Evolutionary conservation across 1,139 yeast species (phyloP).

Genomic region (Yamadazyma triangularis): DNA sequence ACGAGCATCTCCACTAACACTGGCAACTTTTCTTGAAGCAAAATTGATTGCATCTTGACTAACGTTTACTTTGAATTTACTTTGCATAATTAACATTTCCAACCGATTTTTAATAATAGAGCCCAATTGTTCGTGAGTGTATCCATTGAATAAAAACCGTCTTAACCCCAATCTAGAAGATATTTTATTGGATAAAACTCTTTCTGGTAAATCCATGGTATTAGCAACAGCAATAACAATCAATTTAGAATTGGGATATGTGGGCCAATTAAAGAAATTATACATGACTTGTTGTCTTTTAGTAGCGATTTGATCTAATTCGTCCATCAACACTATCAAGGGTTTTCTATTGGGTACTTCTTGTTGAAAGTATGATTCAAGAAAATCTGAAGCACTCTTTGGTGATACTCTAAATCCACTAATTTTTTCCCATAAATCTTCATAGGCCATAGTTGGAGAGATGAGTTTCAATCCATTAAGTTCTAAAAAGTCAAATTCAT

Average conservation of each 20-base stretch:
- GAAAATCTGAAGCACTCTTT: conserved; percentile 49
- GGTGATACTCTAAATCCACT: conserved; percentile 61
- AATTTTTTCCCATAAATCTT: conserved; percentile 72
- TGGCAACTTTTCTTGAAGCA: conserved; percentile 91
- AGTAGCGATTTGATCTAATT: conserved; percentile 85
- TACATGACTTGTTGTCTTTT: conserved; percentile 87
- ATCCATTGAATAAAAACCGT: conserved; percentile 85
- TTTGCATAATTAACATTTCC: conserved; percentile 45
- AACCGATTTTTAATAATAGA: conserved; percentile 71
- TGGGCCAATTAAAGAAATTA: conserved; percentile 97
- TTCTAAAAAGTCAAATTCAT: conserved; percentile 70
- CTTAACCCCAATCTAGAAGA: conserved; percentile 88
- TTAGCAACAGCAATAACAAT: conserved; percentile 93
- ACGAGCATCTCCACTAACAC: conserved; percentile 97
- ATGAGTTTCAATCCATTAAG: conserved; percentile 86
- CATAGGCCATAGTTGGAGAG: conserved; percentile 85
- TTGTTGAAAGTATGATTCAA: conserved; percentile 35
- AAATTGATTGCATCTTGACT: conserved; percentile 80
- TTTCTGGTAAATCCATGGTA: conserved; percentile 95
- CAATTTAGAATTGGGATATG: conserved; percentile 70
- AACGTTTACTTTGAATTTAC: conserved; percentile 39
- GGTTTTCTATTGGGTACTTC: conserved; percentile 37
- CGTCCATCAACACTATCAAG: conserved; percentile 80
- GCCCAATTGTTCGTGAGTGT: conserved; percentile 73
- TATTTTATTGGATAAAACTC: conserved; percentile 80